These are phyloP conservation scores for Arachis stenosperma DNA, from an alignment of 306 rosid genomes.

Conservation along the genomic window DNA sequence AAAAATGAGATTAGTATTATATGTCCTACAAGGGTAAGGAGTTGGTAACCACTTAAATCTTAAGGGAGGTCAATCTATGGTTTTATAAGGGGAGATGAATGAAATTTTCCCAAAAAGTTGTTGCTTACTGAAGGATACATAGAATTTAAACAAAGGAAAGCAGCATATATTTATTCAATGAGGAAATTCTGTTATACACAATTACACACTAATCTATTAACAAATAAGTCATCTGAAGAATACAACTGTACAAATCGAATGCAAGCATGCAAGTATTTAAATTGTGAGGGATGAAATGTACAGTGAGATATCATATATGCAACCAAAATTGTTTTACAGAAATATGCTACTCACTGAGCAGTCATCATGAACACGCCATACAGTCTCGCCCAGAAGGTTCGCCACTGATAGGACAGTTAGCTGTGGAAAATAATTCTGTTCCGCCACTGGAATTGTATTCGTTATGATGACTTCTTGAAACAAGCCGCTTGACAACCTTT, in stretches of 20 bases:
- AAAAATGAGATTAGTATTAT: no score
- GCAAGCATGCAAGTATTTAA: conserved; percentile 1
- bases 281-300: conserved; percentile 20
- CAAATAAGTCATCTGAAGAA: conserved; percentile 10
- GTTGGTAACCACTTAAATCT: no score
- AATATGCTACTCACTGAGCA: conserved; percentile 95
- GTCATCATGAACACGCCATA: conserved; percentile 99
- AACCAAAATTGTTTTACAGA: conserved; percentile 45
- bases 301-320: conserved; percentile 21
- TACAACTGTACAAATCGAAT: not conserved
- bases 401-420: conserved; percentile 90
- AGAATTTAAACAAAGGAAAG: conserved; percentile 11
- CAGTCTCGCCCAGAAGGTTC: conserved; percentile 95
- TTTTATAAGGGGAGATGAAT: no score
- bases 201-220: conserved; percentile 8
- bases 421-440: conserved; percentile 90
- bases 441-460: conserved; percentile 83
- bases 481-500: conserved; percentile 87
- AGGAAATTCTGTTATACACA: not conserved
- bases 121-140: not conserved
- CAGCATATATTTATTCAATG: conserved; percentile 22
- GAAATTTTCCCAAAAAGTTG: no score
- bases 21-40: no score
- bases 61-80: no score
- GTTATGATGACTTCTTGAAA: conserved; percentile 97